These are phyloP conservation scores for Arthrocladium fulminans DNA, from an alignment of 2,329 filamentous ascomycete species.

Conservation along the genomic window DNA sequence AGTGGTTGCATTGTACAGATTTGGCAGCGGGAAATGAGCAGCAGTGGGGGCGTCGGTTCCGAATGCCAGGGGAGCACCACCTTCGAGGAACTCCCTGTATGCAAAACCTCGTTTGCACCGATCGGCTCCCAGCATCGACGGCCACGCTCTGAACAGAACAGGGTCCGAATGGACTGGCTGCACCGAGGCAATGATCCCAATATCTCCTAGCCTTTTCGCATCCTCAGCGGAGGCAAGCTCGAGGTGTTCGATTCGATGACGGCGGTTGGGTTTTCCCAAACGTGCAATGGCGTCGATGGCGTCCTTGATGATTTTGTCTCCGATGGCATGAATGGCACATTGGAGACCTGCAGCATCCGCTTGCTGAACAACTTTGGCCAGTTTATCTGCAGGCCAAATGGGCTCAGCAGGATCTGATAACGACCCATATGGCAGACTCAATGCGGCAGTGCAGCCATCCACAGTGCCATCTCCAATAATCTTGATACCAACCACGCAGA, in stretches of 20 bases:
- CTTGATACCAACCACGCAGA: slow-evolving; percentile 41
- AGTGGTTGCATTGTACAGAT: slow-evolving; percentile 42
- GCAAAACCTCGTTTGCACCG: slow-evolving; percentile 42
- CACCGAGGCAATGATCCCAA: slow-evolving; percentile 37
- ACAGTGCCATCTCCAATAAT: slow-evolving; percentile 42
- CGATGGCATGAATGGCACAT: slow-evolving; percentile 43
- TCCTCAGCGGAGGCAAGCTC: slow-evolving; percentile 40
- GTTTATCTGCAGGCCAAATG: slow-evolving; percentile 37
- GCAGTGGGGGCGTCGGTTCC: slow-evolving; percentile 43
- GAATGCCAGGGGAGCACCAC: slow-evolving; percentile 37
- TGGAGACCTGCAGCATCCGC: slow-evolving; percentile 37
- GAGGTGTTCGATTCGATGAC: slow-evolving; percentile 44
- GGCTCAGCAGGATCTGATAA: slow-evolving; percentile 33
- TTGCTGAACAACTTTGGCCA: slow-evolving; percentile 34
- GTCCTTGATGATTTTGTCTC: slow-evolving; percentile 38
- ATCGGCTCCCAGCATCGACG: slow-evolving; percentile 35
- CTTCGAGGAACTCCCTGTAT: slow-evolving; percentile 39
- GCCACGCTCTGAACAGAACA: slow-evolving; percentile 40
- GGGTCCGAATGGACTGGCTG: slow-evolving; percentile 35
- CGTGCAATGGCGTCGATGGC: slow-evolving; percentile 39
- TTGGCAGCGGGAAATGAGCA: slow-evolving; percentile 35
- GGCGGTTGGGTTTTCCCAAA: slow-evolving; percentile 32
- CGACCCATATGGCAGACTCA: slow-evolving; percentile 37
- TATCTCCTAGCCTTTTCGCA: slow-evolving; percentile 36
- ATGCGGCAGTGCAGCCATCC: slow-evolving; percentile 42